phyloP scores from a whole-genome alignment of 139 green algal species.

The Chlorella ohadii region DNA sequence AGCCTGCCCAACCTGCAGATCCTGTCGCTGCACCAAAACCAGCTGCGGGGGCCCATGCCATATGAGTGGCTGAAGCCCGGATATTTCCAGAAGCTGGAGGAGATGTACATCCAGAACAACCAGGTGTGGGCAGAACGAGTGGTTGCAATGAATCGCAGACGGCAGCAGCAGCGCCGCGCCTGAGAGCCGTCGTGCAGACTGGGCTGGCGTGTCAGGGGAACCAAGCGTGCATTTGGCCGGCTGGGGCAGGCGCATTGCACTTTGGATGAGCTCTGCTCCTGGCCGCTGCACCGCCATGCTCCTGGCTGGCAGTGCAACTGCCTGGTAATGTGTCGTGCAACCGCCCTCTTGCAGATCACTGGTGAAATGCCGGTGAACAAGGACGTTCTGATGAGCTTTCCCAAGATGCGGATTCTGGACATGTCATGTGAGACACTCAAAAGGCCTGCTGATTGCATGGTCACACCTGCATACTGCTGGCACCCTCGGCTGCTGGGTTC shows the following conservation, averaged over 20 bases:
- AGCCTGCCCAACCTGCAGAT: slow-evolving; percentile 14
- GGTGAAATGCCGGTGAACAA: background rate
- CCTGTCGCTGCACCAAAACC: background rate
- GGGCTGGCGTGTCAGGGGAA: background rate
- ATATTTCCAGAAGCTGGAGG: background rate
- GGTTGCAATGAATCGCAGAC: background rate
- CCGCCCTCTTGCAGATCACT: slow-evolving; percentile 10
- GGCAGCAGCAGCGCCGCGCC: background rate
- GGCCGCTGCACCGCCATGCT: too few relatives aligned
- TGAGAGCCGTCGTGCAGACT: background rate
- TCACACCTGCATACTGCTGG: too few relatives aligned
- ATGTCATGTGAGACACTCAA: slow-evolving; percentile 15
- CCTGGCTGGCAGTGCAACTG: too few relatives aligned
- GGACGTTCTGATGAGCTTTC: background rate
- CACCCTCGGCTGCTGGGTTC: too few relatives aligned
- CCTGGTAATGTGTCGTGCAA: too few relatives aligned
- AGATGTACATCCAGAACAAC: slow-evolving; percentile 30
- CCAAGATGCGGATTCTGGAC: background rate
- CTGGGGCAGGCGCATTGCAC: too few relatives aligned
- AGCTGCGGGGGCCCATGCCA: background rate
- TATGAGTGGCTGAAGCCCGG: background rate
- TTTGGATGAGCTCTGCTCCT: too few relatives aligned
- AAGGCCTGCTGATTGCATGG: too few relatives aligned
- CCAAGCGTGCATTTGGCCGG: too few relatives aligned
- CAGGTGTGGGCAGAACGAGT: background rate